Percentiles rank a stretch among this genome's conserved stretches.
These are phyloP conservation scores for Macrolepiota dolichaula DNA, from an alignment of 768 basidiomycete genomes.

Conservation along the genomic window DNA sequence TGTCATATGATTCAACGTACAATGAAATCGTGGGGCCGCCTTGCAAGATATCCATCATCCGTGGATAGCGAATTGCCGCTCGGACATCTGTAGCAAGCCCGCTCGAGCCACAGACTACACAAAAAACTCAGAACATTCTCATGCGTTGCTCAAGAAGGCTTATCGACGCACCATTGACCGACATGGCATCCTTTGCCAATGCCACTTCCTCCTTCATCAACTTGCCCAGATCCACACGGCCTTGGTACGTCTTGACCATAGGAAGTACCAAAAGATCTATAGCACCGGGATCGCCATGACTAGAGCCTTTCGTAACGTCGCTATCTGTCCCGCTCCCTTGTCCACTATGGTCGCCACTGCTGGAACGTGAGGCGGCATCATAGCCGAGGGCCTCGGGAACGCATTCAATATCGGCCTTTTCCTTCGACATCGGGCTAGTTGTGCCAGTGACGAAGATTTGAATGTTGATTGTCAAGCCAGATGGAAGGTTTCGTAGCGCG, in stretches of 20 bases:
- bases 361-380: constrained; percentile 17
- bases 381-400: constrained; percentile 17
- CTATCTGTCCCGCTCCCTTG: constrained; percentile 18
- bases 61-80: constrained; percentile 32
- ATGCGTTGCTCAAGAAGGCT: not conserved
- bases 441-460: constrained; percentile 37
- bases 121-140: not conserved
- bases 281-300: constrained; percentile 13
- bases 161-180: constrained; percentile 40
- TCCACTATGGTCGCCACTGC: constrained; percentile 3
- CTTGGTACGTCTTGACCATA: constrained; percentile 19
- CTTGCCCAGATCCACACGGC: constrained; percentile 32
- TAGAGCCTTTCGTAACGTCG: constrained; percentile 7
- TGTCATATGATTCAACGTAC: constrained; percentile 43
- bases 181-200: constrained; percentile 33
- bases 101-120: constrained; percentile 47
- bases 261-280: not conserved
- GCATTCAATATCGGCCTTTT: not conserved
- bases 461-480: constrained; percentile 31
- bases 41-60: constrained; percentile 32
- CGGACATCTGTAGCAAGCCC: constrained; percentile 37
- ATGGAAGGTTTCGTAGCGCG: constrained; percentile 26
- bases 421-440: not conserved
- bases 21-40: constrained; percentile 45
- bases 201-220: constrained; percentile 36